phyloP scores from a whole-genome alignment of 805 yeast genomes.

The Lipomyces sp. region DNA sequence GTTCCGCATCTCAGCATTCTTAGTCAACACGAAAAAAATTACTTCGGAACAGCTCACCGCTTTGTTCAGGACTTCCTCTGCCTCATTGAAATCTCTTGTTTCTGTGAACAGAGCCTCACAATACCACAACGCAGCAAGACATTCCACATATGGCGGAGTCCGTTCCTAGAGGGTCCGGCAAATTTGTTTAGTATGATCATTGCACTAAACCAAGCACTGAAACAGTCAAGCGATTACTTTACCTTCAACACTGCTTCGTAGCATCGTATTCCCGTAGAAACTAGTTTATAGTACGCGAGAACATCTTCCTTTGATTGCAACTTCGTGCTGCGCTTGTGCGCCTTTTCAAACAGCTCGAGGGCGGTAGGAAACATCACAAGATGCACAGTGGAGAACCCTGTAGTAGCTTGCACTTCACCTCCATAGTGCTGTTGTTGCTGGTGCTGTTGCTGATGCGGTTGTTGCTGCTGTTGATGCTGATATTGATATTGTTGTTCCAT shows the following conservation, averaged over 20 bases:
- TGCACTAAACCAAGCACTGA: too few species aligned
- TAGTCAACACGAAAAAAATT: too few species aligned
- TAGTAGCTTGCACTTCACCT: not conserved
- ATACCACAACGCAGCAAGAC: constrained; percentile 24
- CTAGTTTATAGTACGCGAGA: constrained; percentile 18
- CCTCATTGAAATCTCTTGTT: constrained; percentile 10
- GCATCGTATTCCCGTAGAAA: constrained; percentile 24
- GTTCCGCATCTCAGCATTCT: too few species aligned
- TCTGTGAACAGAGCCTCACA: constrained; percentile 18
- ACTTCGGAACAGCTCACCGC: constrained; percentile 13
- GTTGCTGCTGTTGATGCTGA: not conserved
- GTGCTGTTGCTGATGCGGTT: not conserved
- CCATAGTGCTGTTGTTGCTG: not conserved
- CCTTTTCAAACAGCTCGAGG: constrained; percentile 12
- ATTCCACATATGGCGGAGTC: constrained; percentile 25
- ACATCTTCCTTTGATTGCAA: constrained; percentile 18
- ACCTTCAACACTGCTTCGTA: constrained; percentile 24
- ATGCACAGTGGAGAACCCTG: constrained; percentile 19
- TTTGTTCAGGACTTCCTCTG: constrained; percentile 26
- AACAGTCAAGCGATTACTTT: too few species aligned
- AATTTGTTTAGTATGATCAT: too few species aligned
- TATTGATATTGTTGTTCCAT: not conserved
- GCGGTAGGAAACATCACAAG: constrained; percentile 24
- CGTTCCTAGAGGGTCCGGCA: constrained; percentile 22
- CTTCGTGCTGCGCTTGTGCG: constrained; percentile 11